Evolutionary conservation across 352 stramenopile species (phyloP).

Genomic region (Globisporangium carolinianum): DNA sequence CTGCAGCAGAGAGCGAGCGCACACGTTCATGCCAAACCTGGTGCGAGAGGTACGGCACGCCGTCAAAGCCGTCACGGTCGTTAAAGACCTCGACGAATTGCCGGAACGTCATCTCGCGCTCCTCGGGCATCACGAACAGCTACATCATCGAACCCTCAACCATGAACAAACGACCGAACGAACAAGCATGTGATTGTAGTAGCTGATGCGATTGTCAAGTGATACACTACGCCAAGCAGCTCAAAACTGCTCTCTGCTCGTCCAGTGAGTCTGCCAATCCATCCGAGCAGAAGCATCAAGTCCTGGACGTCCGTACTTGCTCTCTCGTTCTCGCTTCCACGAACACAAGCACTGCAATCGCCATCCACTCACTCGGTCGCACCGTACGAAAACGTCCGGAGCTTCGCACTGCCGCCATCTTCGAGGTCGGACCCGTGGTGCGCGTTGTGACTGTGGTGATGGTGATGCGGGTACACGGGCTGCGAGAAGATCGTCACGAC

Average conservation of each 20-base stretch:
- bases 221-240: no score
- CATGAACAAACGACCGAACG: no score
- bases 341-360: no score
- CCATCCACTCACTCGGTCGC: constrained; percentile 6
- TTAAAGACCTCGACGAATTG: constrained; percentile 47
- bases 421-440: constrained; percentile 11
- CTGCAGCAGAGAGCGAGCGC: not conserved
- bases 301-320: no score
- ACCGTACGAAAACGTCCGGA: constrained; percentile 16
- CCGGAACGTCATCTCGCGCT: constrained; percentile 59
- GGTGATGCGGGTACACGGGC: constrained; percentile 34
- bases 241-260: no score
- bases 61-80: constrained; percentile 50
- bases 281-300: no score
- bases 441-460: constrained; percentile 21
- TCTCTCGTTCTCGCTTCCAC: no score
- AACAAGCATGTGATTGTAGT: no score
- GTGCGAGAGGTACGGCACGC: constrained; percentile 79
- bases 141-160: no score
- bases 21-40: constrained; percentile 21
- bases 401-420: constrained; percentile 4
- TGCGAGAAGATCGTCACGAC: constrained; percentile 49
- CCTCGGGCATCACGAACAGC: constrained; percentile 18
- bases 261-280: no score
- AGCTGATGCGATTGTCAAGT: no score